Conservation (phyloP, 2,329 filamentous ascomycete genomes). For the Alternaria ventricosa region DNA sequence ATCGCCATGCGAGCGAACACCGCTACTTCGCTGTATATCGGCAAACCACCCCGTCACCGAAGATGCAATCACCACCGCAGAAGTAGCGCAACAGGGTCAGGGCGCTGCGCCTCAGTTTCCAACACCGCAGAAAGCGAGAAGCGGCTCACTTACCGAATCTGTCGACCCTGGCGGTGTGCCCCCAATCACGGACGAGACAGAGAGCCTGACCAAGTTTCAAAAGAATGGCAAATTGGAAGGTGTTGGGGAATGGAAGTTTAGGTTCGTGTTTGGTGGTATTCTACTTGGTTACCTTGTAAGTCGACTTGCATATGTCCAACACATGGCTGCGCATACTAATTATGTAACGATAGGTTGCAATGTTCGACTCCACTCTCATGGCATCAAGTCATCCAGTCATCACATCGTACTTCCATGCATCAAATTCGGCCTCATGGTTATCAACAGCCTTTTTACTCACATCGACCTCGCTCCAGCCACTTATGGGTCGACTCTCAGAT, state of each 20-base stretch:
- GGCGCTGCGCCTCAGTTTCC: slow-evolving; percentile 33
- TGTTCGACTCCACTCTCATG: slow-evolving; percentile 82
- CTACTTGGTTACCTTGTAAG: slow-evolving; percentile 48
- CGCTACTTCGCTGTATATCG: slow-evolving; percentile 33
- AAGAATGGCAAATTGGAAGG: slow-evolving; percentile 43
- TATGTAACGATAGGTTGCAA: slow-evolving; percentile 50
- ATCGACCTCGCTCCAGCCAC: slow-evolving; percentile 75
- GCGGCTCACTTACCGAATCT: slow-evolving; percentile 33
- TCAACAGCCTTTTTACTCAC: slow-evolving; percentile 81
- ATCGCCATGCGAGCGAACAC: slow-evolving; percentile 40
- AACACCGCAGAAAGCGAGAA: slow-evolving; percentile 28
- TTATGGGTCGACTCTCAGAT: slow-evolving; percentile 77
- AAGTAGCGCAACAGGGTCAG: slow-evolving; percentile 31
- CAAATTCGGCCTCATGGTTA: slow-evolving; percentile 82
- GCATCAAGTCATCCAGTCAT: slow-evolving; percentile 81
- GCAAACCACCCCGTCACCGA: slow-evolving; percentile 25
- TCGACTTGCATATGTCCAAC: background rate
- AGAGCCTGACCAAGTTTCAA: slow-evolving; percentile 33
- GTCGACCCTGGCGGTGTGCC: slow-evolving; percentile 31
- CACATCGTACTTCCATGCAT: slow-evolving; percentile 78
- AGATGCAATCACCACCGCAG: slow-evolving; percentile 25
- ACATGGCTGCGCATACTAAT: slow-evolving; percentile 29
- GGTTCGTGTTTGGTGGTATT: slow-evolving; percentile 48
- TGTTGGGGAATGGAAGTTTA: slow-evolving; percentile 41
- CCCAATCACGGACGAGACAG: slow-evolving; percentile 22